Conservation (phyloP, 2,329 filamentous ascomycete genomes). For the Nigrospora sphaerica region DNA sequence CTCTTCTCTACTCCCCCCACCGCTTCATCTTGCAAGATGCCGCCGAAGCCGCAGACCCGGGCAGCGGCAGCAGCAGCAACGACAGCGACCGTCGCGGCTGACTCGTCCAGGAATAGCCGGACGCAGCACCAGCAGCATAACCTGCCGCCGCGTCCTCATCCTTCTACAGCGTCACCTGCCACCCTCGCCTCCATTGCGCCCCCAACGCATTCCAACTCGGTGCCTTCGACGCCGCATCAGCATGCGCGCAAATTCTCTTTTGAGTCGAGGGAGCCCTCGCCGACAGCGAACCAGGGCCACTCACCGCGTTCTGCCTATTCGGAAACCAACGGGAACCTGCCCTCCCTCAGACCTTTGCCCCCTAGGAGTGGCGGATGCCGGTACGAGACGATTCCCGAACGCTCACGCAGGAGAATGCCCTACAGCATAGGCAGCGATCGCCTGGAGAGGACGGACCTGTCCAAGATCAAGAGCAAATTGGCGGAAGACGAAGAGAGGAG, state of each 20-base stretch:
- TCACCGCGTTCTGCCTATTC: constrained; percentile 88
- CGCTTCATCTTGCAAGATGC: constrained; percentile 35
- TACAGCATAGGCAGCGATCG: constrained; percentile 82
- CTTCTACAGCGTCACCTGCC: constrained; percentile 31
- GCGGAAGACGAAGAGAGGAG: constrained; percentile 66
- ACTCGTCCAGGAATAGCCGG: background rate
- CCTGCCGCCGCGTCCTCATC: constrained; percentile 13
- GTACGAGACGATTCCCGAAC: constrained; percentile 80
- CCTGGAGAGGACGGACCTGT: constrained; percentile 63
- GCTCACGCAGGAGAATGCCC: constrained; percentile 79
- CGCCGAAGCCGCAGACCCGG: constrained; percentile 31
- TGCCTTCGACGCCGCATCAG: constrained; percentile 89
- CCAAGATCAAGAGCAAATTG: constrained; percentile 65
- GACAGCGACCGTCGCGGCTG: background rate
- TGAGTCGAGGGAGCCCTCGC: constrained; percentile 72
- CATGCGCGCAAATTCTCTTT: constrained; percentile 77
- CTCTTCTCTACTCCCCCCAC: background rate
- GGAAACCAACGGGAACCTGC: constrained; percentile 71
- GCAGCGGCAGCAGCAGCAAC: constrained; percentile 3
- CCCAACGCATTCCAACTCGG: constrained; percentile 67
- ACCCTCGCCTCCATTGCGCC: constrained; percentile 39
- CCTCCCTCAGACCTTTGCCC: constrained; percentile 59
- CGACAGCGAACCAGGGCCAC: constrained; percentile 66
- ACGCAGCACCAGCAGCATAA: constrained; percentile 3
- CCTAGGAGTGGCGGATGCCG: constrained; percentile 61